Base-by-base conservation (phyloP, 139 green algal genomes). In the Desmodesmus armatus region DNA sequence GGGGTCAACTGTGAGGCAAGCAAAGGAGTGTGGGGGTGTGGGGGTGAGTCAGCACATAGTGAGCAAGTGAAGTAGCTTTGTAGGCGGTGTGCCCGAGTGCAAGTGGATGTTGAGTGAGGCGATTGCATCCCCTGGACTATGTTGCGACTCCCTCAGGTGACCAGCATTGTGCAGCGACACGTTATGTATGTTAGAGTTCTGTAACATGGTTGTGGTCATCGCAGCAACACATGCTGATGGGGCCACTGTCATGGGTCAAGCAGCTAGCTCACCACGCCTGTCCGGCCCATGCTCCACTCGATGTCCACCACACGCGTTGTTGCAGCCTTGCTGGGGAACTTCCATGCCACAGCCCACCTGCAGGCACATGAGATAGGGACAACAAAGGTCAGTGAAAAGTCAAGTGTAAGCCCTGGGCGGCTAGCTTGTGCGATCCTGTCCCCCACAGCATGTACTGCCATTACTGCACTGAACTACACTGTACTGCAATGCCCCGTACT, bases 281-380 rank as follows among this genome's bases (percentile, higher is more conserved):
- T 79, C 31, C 91, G 73, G 4, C 91, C 91, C 31, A 94, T 85
- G 19, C 35, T 82, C 41, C 89, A 75, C 58, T 87, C 63, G 41
- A 94, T 80, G 41, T 75, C 87, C 43, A 44, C 3, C 31, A 94
- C 43, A n/a, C 39, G 37, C 3, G 91, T 93, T 51, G 90, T 62
- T 11, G 83, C 77, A 82, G 89, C 82, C 21, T 79, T 58, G 4
- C 88, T 87, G 0, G 87, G 88, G 65, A 92, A 93, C 88, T 94
- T 94, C 82, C 86, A 90, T 0, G 91, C 91, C 39, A 94, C 78
- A 2, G 91, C 90, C 90, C 90, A 93, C 19, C 84, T 69, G 60
- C n/a, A 69, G 60, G n/a, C n/a, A n/a, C n/a, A n/a, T n/a, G n/a
- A n/a, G n/a, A n/a, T n/a, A n/a, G n/a, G n/a, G n/a, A n/a, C n/a